phyloP scores from a whole-genome alignment of 1,139 yeast genomes.

The Scheffersomyces insectosa region DNA sequence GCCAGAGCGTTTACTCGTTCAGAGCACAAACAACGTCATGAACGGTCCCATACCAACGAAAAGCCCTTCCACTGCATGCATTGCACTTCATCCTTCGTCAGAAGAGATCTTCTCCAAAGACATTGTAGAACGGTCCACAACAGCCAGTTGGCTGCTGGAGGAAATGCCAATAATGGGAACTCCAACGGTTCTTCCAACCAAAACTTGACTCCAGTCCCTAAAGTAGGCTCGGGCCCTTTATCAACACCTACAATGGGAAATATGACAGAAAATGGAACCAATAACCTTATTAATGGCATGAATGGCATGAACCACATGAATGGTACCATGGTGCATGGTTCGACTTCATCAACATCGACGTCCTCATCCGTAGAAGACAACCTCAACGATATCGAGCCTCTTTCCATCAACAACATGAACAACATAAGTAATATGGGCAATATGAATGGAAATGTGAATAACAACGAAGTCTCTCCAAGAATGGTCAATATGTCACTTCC shows the following conservation, averaged over 20 bases:
- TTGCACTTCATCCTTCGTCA: conserved; percentile 72
- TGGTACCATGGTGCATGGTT: no score
- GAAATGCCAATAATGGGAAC: not conserved
- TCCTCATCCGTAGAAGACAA: not conserved
- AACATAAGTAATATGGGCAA: conserved; percentile 4
- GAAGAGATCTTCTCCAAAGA: conserved; percentile 73
- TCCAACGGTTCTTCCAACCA: not conserved
- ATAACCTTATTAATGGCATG: no score
- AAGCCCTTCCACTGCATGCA: conserved; percentile 76
- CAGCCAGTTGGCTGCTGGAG: conserved; percentile 19
- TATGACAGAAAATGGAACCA: no score
- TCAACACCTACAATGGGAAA: no score
- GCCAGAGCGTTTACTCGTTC: conserved; percentile 79
- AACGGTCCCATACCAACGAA: conserved; percentile 80
- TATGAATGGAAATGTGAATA: conserved; percentile 6
- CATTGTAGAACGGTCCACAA: conserved; percentile 79
- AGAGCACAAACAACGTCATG: conserved; percentile 82
- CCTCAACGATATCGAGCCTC: not conserved
- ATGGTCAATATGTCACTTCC: conserved; percentile 1
- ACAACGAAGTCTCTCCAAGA: not conserved
- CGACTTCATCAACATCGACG: not conserved
- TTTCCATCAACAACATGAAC: conserved; percentile 1
- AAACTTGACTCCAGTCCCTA: no score
- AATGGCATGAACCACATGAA: no score
- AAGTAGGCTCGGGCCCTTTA: no score